phyloP scores from a whole-genome alignment of 2,329 filamentous ascomycete genomes.

The Clonostachys rhizophaga region DNA sequence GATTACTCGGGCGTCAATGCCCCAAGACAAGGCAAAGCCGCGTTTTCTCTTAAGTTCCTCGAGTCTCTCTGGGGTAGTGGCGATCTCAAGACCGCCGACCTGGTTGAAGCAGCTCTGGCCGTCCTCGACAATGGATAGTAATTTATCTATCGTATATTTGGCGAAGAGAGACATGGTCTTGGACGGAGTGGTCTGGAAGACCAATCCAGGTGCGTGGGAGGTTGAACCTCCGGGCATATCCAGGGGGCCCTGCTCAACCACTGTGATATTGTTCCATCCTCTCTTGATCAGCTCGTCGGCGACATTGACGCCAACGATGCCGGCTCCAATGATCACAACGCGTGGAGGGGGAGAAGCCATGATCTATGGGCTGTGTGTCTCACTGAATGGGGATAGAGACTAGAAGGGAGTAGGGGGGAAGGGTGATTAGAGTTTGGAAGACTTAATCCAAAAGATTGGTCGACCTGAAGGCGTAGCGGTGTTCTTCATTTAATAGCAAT shows the following conservation, averaged over 20 bases:
- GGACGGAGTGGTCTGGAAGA: conserved; percentile 57
- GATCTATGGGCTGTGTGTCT: no score
- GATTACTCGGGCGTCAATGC: conserved; percentile 48
- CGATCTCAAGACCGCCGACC: conserved; percentile 58
- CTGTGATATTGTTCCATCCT: conserved; percentile 60
- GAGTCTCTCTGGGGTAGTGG: conserved; percentile 52
- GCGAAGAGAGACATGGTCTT: conserved; percentile 55
- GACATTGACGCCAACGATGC: conserved; percentile 60
- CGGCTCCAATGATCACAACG: conserved; percentile 58
- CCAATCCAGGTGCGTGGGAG: conserved; percentile 59
- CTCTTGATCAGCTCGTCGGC: conserved; percentile 59
- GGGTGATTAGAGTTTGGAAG: no score
- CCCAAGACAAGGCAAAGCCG: conserved; percentile 57
- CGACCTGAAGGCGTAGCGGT: no score
- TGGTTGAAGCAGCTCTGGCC: conserved; percentile 51
- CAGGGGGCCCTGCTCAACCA: conserved; percentile 60
- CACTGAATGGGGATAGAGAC: no score
- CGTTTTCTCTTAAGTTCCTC: conserved; percentile 59
- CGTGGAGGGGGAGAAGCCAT: no score
- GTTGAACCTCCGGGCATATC: conserved; percentile 61
- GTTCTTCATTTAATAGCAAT: no score
- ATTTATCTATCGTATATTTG: conserved; percentile 57
- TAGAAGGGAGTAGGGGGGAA: no score
- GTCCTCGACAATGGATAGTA: conserved; percentile 40
- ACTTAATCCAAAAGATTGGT: no score